A percentile compares a stretch with the other conserved stretches of the same genome.
Conservation (phyloP, 257 asterid genomes). For the Nicotiana benthamiana region DNA sequence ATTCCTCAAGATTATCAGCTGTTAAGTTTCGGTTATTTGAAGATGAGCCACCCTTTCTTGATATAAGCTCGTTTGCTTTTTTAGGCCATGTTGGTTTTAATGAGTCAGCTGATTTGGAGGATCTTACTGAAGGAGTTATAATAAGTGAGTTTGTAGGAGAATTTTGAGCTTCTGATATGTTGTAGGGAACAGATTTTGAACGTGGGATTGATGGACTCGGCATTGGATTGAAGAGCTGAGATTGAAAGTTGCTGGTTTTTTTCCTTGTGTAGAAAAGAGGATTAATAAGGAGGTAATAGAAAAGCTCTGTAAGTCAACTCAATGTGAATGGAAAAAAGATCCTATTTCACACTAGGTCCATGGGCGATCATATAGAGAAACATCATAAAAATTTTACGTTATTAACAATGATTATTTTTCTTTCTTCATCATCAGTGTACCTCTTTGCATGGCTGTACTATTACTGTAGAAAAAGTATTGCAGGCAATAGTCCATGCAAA, state of each 20-base stretch:
- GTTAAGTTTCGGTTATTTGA: conserved; percentile 30
- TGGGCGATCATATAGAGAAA: not conserved
- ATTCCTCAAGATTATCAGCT: conserved; percentile 34
- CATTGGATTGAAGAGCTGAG: conserved; percentile 35
- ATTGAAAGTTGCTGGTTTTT: not conserved
- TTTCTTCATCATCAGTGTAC: too few species aligned
- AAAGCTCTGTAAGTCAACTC: not conserved
- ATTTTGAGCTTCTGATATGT: conserved; percentile 20
- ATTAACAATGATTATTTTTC: not conserved
- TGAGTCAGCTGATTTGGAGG: conserved; percentile 37
- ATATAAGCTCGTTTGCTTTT: conserved; percentile 19
- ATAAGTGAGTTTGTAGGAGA: conserved; percentile 29
- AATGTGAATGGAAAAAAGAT: not conserved
- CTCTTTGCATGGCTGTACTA: not conserved
- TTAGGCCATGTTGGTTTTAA: conserved; percentile 33
- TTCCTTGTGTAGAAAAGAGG: not conserved
- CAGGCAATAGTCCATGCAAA: not conserved
- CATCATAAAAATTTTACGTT: not conserved
- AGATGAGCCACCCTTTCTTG: conserved; percentile 13
- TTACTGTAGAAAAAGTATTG: not conserved
- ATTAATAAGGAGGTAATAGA: not conserved
- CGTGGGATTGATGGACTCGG: conserved; percentile 50
- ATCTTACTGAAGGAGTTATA: conserved; percentile 17
- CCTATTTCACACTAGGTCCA: not conserved
- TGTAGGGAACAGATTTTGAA: conserved; percentile 45